Evolutionary conservation across 2,329 filamentous ascomycete genomes (phyloP), one percentile per base, ranked within the genome.

Genomic region (Coleophoma cylindrospora): DNA sequence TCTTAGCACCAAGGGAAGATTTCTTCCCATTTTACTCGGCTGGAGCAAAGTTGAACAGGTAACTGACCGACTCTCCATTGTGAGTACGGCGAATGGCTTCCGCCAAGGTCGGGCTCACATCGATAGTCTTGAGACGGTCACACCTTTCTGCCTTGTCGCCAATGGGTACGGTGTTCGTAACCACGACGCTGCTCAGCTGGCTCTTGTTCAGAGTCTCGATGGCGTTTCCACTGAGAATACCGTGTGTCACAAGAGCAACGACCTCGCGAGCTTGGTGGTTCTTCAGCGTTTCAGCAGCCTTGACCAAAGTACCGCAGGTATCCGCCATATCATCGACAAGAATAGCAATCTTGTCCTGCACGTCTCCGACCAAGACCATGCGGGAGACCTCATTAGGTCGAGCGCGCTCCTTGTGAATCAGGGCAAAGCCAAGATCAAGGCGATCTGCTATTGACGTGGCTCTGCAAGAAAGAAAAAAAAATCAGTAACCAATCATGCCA

Each of bases 251-350:
- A 58, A 97, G 95, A 21, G 94, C 94, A 55, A 95, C 89, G 36
- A 95, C 91, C 65, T 95, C 84, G 58, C 83, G 83, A 1, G 94
- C 92, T 33, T 90, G 89, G 64, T 96, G 86, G 61, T 89, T 80
- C 68, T 92, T 89, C 47, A 97, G 81, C 0, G 91, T 92, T 50
- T 89, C 85, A 14, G 92, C 94, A 3, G 91, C 94, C 74, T 97
- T 97, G 68, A 79, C 82, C 12, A 88, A 75, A 2, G 90, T 96
- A 59, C 91, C 91, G 68, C 91, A 96, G 4, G 92, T 96, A 66
- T 97, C 92, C 33, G 91, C 91, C 90, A 97, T 96, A 67, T 97
- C 92, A 67, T 97, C 92, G 44, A 99, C 92, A 45, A 99, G 84
- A 64, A 99, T 96, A 53, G 92, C 92, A 32, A 92, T 85, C 74